Evolutionary conservation across 192 early-diverging fungal species (phyloP).

Genomic region (Haplosporangium gracile): DNA sequence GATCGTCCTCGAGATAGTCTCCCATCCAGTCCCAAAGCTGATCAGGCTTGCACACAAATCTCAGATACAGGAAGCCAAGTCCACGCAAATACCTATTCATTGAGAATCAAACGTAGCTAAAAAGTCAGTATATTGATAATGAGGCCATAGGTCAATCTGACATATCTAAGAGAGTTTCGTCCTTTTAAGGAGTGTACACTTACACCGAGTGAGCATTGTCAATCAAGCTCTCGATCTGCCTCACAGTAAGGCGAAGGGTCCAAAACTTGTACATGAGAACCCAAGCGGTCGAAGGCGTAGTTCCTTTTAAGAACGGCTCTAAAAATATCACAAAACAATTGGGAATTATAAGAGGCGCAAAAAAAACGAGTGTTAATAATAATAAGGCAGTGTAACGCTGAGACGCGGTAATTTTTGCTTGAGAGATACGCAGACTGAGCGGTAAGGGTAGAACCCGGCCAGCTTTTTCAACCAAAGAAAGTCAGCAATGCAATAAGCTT

Average conservation of each 20-base stretch:
- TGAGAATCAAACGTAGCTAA: not conserved
- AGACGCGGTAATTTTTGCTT: not conserved
- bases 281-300: constrained; percentile 83
- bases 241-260: constrained; percentile 80
- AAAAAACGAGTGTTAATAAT: constrained; percentile 31
- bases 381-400: constrained; percentile 6
- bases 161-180: not conserved
- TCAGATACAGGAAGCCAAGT: constrained; percentile 84
- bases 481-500: constrained; percentile 3
- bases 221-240: constrained; percentile 83
- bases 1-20: constrained; percentile 83
- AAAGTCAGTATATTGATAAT: not conserved
- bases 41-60: constrained; percentile 83
- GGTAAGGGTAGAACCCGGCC: not conserved
- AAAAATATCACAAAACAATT: not conserved
- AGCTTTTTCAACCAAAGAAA: not conserved
- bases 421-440: not conserved
- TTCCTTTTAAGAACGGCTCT: constrained; percentile 88
- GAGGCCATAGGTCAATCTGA: not conserved
- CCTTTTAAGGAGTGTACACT: constrained; percentile 13
- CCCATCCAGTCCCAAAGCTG: constrained; percentile 86
- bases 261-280: constrained; percentile 88
- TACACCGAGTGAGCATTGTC: constrained; percentile 84
- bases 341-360: constrained; percentile 7
- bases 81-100: constrained; percentile 76